Base-by-base conservation (phyloP, 2,329 filamentous ascomycete species). In the Monilinia fructicola region DNA sequence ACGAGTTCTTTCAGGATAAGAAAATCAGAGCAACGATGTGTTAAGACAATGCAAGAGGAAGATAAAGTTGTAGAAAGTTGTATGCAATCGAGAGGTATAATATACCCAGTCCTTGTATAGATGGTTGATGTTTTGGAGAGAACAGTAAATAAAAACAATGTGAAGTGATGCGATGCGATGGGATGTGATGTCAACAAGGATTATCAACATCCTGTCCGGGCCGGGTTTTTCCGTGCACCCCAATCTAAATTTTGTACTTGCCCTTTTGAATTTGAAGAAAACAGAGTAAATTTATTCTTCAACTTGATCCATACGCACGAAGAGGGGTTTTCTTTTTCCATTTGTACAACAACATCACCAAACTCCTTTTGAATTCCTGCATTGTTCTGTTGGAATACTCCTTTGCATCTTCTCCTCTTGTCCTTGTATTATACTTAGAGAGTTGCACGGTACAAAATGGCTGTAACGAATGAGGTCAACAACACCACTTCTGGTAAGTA, bases 401-500 rank as follows among this genome's bases (percentile, higher is more conserved):
- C 31, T 50, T 54, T 54, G n/a, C 28, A 31, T 28, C 48, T 54
- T 63, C 50, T 63, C 38, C 46, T 63, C 50, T 64, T 56, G 18
- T 58, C 54, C 48, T 48, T 64, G 62, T 58, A 64, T 64, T 44
- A 54, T 54, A 62, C 58, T 42, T 62, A 61, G 35, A 65, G 44
- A 50, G 38, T 28, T 66, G 61, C 11, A 40, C 23, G 35, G 48
- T 60, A 56, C 61, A 67, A 73, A 58, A 76, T 76, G 74, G 71
- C 73, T 55, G 64, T 26, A 68, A 69, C 67, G 61, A 73, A 74
- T 73, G 71, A 76, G 68, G 71, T 69, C 67, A 71, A 72, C 65
- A 69, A 66, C 64, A 64, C 64, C 64, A 65, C 72, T 56, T 66
- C 73, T 68, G 73, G 75, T 75, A 73, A 60, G 75, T 75, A 73